Evolutionary conservation across 371 early-diverging fungal species (phyloP).

Genomic region (Lichtheimia ornata): DNA sequence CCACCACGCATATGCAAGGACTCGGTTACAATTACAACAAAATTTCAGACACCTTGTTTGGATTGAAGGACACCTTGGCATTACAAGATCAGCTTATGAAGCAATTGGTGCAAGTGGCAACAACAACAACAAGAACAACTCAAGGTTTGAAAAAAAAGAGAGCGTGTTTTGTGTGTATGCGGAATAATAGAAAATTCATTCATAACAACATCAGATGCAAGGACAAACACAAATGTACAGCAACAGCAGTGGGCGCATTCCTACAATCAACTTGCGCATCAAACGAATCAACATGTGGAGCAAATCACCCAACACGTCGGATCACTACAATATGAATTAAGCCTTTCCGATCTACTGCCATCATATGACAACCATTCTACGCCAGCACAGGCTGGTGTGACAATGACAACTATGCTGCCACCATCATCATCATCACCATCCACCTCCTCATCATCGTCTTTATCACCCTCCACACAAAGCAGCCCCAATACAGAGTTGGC

Average conservation of each 20-base stretch:
- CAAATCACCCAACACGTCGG: slow-evolving; percentile 16
- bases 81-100: slow-evolving; percentile 47
- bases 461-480: no score
- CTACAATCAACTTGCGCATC: slow-evolving; percentile 13
- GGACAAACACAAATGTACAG: no score
- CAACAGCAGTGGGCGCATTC: slow-evolving; percentile 3
- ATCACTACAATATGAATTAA: slow-evolving; percentile 10
- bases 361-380: slow-evolving; percentile 2
- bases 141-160: no score
- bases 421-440: no score
- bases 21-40: slow-evolving; percentile 53
- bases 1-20: slow-evolving; percentile 30
- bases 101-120: slow-evolving; percentile 1
- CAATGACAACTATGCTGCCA: no score
- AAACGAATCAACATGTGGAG: slow-evolving; percentile 11
- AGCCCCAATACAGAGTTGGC: no score
- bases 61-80: slow-evolving; percentile 51
- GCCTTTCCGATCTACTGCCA: neutral
- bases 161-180: no score
- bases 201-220: no score
- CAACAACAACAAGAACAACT: neutral
- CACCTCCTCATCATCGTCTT: no score
- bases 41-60: slow-evolving; percentile 56
- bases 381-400: no score
- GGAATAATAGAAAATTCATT: no score